phyloP scores from a whole-genome alignment of 1,284 basidiomycete genomes.

The Leccinum insigne region DNA sequence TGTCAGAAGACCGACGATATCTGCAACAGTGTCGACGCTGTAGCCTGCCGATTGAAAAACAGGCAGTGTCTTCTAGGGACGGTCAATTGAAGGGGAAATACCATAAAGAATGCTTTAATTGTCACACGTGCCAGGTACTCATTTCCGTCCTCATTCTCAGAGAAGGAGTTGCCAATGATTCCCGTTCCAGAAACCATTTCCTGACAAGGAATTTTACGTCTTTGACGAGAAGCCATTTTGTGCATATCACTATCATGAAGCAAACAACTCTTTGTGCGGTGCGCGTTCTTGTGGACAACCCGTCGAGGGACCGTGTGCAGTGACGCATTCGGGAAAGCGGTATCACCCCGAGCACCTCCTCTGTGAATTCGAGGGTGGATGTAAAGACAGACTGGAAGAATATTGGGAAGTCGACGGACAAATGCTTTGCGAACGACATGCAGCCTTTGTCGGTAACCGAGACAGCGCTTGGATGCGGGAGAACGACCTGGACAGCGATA shows the following conservation, averaged over 20 bases:
- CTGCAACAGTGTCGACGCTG: slow-evolving; percentile 76
- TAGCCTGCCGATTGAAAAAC: slow-evolving; percentile 81
- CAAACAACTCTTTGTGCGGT: slow-evolving; percentile 84
- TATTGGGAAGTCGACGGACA: slow-evolving; percentile 86
- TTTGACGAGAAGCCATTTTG: slow-evolving; percentile 86
- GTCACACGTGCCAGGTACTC: slow-evolving; percentile 73
- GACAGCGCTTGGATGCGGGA: slow-evolving; percentile 18
- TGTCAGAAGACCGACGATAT: slow-evolving; percentile 4
- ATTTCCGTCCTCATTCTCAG: slow-evolving; percentile 4
- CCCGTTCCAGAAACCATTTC: slow-evolving; percentile 72
- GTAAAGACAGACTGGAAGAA: slow-evolving; percentile 63
- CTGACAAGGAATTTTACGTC: slow-evolving; percentile 87
- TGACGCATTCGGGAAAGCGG: slow-evolving; percentile 72
- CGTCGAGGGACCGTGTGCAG: slow-evolving; percentile 89
- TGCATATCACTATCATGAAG: slow-evolving; percentile 88
- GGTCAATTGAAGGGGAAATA: slow-evolving; percentile 94
- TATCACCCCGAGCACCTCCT: slow-evolving; percentile 87
- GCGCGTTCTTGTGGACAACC: slow-evolving; percentile 78
- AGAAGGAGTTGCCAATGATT: slow-evolving; percentile 7
- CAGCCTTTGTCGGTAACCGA: slow-evolving; percentile 30
- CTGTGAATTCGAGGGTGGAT: slow-evolving; percentile 64
- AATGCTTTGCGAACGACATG: slow-evolving; percentile 83
- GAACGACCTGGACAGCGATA: slow-evolving; percentile 13
- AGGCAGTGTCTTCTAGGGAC: slow-evolving; percentile 88
- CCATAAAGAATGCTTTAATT: slow-evolving; percentile 88